Evolutionary conservation across 352 stramenopile genomes (phyloP).

Genomic region (Pelagophyceae sp.): DNA sequence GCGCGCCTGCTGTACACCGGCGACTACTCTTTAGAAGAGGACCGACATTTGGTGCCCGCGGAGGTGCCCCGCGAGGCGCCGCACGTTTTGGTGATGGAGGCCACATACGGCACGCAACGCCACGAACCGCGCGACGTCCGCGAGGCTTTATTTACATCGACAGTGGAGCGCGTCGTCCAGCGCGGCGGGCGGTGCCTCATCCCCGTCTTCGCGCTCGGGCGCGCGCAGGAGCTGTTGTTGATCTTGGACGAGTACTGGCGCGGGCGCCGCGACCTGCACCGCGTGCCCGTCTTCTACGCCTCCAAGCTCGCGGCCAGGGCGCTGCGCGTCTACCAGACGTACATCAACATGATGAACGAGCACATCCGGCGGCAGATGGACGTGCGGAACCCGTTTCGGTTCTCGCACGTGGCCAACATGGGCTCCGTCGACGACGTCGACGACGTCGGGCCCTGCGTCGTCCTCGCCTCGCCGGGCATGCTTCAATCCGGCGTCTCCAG

Average conservation of each 20-base stretch:
- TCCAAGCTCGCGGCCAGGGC: slow-evolving; percentile 89
- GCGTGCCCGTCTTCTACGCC: slow-evolving; percentile 97
- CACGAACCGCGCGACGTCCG: slow-evolving; percentile 88
- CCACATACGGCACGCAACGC: slow-evolving; percentile 94
- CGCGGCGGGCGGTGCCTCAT: slow-evolving; percentile 93
- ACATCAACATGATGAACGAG: slow-evolving; percentile 99
- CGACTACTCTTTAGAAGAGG: slow-evolving; percentile 94
- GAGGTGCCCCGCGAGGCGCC: slow-evolving; percentile 63
- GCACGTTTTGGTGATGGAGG: slow-evolving; percentile 98
- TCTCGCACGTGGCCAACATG: slow-evolving; percentile 91
- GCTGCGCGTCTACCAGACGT: slow-evolving; percentile 96
- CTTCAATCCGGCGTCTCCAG: slow-evolving; percentile 93
- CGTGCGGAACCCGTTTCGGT: slow-evolving; percentile 93
- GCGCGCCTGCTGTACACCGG: slow-evolving; percentile 95
- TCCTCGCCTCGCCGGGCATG: slow-evolving; percentile 97
- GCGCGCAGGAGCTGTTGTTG: slow-evolving; percentile 93
- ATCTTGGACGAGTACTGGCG: slow-evolving; percentile 99
- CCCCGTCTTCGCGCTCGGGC: slow-evolving; percentile 92
- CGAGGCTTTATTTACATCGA: slow-evolving; percentile 89
- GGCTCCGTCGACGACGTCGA: slow-evolving; percentile 93
- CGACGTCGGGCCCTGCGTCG: slow-evolving; percentile 91
- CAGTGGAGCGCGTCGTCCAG: slow-evolving; percentile 87
- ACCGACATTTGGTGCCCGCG: slow-evolving; percentile 92
- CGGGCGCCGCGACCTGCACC: slow-evolving; percentile 72
- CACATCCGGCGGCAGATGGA: slow-evolving; percentile 86